Evolutionary conservation across 768 basidiomycete species (phyloP).

Genomic region (Aureoboletus auriporus): DNA sequence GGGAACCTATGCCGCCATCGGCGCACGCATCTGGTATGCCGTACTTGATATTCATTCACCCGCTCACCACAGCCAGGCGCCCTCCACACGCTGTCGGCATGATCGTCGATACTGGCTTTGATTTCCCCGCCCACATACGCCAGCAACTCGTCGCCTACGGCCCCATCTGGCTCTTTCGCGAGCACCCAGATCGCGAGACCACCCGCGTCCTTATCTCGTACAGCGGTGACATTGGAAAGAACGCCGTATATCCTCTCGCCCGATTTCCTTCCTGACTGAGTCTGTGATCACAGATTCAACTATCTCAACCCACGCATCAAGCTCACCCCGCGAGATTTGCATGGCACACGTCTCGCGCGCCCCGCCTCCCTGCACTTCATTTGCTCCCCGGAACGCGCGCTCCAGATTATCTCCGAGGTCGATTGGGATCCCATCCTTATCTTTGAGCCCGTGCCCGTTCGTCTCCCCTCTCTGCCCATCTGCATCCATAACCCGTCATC

Average conservation of each 20-base stretch:
- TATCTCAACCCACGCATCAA: conserved; percentile 72
- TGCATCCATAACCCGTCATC: conserved; percentile 3
- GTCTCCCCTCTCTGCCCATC: conserved; percentile 19
- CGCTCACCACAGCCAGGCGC: conserved; percentile 46
- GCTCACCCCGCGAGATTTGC: conserved; percentile 67
- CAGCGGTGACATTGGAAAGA: conserved; percentile 70
- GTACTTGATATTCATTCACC: background rate
- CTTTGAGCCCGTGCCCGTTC: conserved; percentile 85
- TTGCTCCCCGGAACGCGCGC: conserved; percentile 74
- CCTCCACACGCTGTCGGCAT: conserved; percentile 64
- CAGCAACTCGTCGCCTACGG: conserved; percentile 59
- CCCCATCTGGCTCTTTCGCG: conserved; percentile 72
- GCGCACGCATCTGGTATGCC: conserved; percentile 73
- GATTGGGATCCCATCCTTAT: conserved; percentile 66
- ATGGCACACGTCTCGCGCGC: conserved; percentile 44
- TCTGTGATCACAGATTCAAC: conserved; percentile 51
- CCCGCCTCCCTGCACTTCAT: conserved; percentile 73
- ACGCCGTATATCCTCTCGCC: background rate
- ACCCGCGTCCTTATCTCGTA: conserved; percentile 66
- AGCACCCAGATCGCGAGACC: conserved; percentile 51
- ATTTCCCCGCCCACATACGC: conserved; percentile 65
- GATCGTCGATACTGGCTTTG: conserved; percentile 78
- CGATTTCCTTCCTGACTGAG: conserved; percentile 4
- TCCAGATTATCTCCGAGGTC: conserved; percentile 62
- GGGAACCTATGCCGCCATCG: conserved; percentile 77